A percentile compares a stretch with the other conserved stretches of the same genome.
Evolutionary conservation across 2,329 filamentous ascomycete species (phyloP).

Genomic region (Colletotrichum incanum): DNA sequence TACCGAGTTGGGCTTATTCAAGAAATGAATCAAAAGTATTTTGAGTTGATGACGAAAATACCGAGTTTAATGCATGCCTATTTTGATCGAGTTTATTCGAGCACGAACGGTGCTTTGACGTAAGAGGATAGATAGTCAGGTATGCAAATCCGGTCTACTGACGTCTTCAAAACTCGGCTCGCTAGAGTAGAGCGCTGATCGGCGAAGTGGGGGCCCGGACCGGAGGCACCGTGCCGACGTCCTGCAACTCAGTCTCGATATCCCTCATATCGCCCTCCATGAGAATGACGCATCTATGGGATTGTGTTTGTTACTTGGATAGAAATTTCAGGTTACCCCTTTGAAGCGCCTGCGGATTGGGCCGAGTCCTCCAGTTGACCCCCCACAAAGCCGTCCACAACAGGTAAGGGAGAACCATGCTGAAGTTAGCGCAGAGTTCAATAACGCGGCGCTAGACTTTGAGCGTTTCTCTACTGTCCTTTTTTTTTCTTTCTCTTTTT

Average conservation of each 20-base stretch:
- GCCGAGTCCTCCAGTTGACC: too few relatives aligned
- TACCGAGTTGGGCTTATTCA: conserved; percentile 26
- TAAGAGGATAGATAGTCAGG: background rate
- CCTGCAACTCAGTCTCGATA: background rate
- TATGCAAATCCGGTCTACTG: background rate
- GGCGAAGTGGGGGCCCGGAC: background rate
- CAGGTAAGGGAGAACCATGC: too few relatives aligned
- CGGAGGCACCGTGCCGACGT: background rate
- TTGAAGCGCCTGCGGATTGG: too few relatives aligned
- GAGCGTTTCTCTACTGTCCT: background rate
- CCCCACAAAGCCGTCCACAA: too few relatives aligned
- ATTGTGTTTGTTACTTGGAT: background rate
- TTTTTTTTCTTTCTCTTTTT: too few relatives aligned
- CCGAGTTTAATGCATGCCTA: background rate
- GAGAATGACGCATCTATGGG: background rate
- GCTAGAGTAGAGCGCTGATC: background rate
- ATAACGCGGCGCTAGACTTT: too few relatives aligned
- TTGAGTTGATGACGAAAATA: conserved; percentile 5
- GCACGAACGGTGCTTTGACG: background rate
- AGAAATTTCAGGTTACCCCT: too few relatives aligned
- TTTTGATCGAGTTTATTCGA: background rate
- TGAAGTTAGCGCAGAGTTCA: too few relatives aligned
- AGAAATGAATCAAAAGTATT: conserved; percentile 34
- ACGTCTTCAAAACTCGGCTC: background rate
- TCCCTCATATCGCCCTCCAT: background rate